These are phyloP conservation scores for Neofusicoccum parvum DNA, from an alignment of 2,329 filamentous ascomycete genomes.

Conservation along the genomic window DNA sequence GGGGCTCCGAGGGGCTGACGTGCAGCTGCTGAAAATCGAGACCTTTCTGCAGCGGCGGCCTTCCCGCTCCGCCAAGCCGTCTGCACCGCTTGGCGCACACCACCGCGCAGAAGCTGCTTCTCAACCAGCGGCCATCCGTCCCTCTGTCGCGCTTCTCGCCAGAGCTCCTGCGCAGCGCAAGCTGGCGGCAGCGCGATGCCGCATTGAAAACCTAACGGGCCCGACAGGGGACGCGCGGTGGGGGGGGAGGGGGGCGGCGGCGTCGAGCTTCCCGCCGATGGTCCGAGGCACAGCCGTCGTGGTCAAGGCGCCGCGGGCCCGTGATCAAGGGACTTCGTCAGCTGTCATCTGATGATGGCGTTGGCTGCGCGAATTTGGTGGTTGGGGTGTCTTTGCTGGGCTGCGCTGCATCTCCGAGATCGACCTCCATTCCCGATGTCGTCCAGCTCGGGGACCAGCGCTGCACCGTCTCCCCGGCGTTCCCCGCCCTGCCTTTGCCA, in stretches of 20 bases:
- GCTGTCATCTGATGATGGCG: slow-evolving; percentile 15
- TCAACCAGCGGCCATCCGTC: neutral
- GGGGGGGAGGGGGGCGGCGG: no score
- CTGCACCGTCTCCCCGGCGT: no score
- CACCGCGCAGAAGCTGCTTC: neutral
- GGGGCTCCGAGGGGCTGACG: slow-evolving; percentile 5
- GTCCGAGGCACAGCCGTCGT: slow-evolving; percentile 4
- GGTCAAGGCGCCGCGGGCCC: neutral
- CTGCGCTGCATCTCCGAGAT: neutral
- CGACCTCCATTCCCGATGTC: neutral
- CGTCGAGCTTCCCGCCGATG: neutral
- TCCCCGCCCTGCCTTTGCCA: no score
- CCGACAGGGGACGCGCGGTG: neutral
- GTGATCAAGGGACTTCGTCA: slow-evolving; percentile 1
- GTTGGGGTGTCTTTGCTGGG: neutral
- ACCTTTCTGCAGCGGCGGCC: neutral
- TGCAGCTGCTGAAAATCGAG: neutral
- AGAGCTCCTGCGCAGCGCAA: neutral
- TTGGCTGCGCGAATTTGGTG: slow-evolving; percentile 7
- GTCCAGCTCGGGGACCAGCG: no score
- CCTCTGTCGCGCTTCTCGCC: neutral
- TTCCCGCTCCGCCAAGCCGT: neutral
- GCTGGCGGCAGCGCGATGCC: neutral
- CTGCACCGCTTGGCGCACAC: neutral
- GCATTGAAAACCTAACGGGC: neutral